A percentile compares a stretch with the other conserved stretches of the same genome.
These are phyloP conservation scores for Colletotrichum chlorophyti DNA, from an alignment of 2,329 filamentous ascomycete genomes.

Conservation along the genomic window DNA sequence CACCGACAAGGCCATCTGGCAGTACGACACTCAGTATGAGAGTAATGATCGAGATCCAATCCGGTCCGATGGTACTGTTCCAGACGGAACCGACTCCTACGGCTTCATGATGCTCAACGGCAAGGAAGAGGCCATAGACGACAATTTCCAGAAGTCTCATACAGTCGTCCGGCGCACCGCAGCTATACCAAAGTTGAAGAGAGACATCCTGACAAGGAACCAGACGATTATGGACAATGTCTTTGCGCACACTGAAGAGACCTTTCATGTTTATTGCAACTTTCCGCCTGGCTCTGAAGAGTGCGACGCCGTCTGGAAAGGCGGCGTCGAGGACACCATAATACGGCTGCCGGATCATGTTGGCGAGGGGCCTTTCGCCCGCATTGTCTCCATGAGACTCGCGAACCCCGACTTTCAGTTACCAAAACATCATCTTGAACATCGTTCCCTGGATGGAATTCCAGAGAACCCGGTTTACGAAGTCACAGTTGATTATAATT, in stretches of 20 bases:
- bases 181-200: constrained; percentile 26
- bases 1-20: constrained; percentile 30
- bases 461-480: constrained; percentile 32
- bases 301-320: constrained; percentile 30
- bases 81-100: constrained; percentile 37
- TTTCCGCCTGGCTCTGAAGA: constrained; percentile 28
- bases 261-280: constrained; percentile 38
- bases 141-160: constrained; percentile 31
- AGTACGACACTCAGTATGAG: constrained; percentile 32
- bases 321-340: constrained; percentile 35
- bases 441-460: not conserved
- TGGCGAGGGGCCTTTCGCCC: constrained; percentile 35
- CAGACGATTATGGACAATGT: constrained; percentile 33
- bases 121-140: constrained; percentile 34
- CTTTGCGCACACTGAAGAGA: constrained; percentile 36
- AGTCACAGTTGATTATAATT: constrained; percentile 42
- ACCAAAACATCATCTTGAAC: not conserved
- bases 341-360: constrained; percentile 34
- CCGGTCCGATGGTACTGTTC: no score
- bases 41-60: constrained; percentile 17
- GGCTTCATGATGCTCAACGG: constrained; percentile 41
- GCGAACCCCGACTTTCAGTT: not conserved
- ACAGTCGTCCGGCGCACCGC: constrained; percentile 30
- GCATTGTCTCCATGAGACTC: constrained; percentile 32
- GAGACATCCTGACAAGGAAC: constrained; percentile 35